A percentile compares a stretch with the other conserved stretches of the same genome.
phyloP scores from a whole-genome alignment of 73 alveolate genomes.

The Effrenium voratum region DNA sequence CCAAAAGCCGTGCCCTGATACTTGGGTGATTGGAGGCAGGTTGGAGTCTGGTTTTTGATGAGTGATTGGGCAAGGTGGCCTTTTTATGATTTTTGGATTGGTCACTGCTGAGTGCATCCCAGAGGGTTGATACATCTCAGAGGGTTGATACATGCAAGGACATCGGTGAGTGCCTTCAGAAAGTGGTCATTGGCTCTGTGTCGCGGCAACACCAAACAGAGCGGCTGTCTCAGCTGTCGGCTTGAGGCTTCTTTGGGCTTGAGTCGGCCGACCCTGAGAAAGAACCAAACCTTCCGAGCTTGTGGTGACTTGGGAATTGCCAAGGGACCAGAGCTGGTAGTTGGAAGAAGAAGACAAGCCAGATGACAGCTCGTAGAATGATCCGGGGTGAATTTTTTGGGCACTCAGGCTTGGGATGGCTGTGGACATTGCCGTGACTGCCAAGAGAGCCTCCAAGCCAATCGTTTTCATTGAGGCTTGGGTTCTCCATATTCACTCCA shows the following conservation, averaged over 20 bases:
- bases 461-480: slow-evolving; percentile 55
- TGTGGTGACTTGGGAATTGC: too few species aligned
- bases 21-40: too few species aligned
- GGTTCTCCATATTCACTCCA: background rate
- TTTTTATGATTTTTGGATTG: too few species aligned
- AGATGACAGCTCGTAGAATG: background rate
- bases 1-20: background rate
- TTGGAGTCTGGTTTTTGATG: too few species aligned
- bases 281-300: too few species aligned
- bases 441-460: slow-evolving; percentile 60
- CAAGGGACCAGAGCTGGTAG: background rate
- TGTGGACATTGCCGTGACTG: slow-evolving; percentile 62
- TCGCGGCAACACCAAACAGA: slow-evolving; percentile 81
- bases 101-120: too few species aligned
- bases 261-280: too few species aligned
- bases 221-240: slow-evolving; percentile 24
- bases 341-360: background rate
- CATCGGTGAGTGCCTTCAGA: slow-evolving; percentile 69
- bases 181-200: slow-evolving; percentile 65
- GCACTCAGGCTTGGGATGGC: slow-evolving; percentile 93
- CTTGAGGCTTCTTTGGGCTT: too few species aligned
- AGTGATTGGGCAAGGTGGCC: too few species aligned
- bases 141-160: background rate
- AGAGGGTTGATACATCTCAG: too few species aligned
- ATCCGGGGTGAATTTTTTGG: too few species aligned